phyloP scores from a whole-genome alignment of 768 basidiomycete species.

The Ramaria rubella region DNA sequence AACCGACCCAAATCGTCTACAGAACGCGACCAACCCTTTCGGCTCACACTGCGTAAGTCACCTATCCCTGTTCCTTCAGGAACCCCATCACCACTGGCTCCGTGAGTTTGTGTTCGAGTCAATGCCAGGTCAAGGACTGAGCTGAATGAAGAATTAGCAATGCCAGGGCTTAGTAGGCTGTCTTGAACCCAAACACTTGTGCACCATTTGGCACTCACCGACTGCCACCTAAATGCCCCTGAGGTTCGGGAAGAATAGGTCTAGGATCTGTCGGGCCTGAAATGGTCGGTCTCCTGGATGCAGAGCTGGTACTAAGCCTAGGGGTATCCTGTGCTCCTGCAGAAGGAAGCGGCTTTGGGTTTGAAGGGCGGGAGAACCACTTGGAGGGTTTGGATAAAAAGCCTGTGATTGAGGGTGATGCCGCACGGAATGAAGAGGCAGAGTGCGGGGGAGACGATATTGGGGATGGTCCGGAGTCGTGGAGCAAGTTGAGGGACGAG shows the following conservation, averaged over 20 bases:
- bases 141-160: slow-evolving; percentile 29
- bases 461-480: background rate
- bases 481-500: background rate
- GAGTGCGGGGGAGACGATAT: background rate
- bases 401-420: slow-evolving; percentile 8
- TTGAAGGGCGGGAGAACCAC: slow-evolving; percentile 13
- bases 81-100: slow-evolving; percentile 25
- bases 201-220: slow-evolving; percentile 48
- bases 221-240: slow-evolving; percentile 26
- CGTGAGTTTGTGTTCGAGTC: slow-evolving; percentile 34
- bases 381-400: slow-evolving; percentile 14
- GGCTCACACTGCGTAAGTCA: slow-evolving; percentile 63
- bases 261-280: slow-evolving; percentile 79
- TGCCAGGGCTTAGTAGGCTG: background rate
- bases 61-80: slow-evolving; percentile 39
- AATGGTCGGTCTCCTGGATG: slow-evolving; percentile 63
- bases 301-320: slow-evolving; percentile 9
- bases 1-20: slow-evolving; percentile 57
- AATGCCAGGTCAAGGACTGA: slow-evolving; percentile 60
- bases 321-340: slow-evolving; percentile 29
- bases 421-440: background rate
- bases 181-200: background rate
- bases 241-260: slow-evolving; percentile 40
- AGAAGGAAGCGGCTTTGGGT: background rate
- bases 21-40: slow-evolving; percentile 72